These are phyloP conservation scores for Clausena lansium DNA, from an alignment of 345 rosid genomes.

Conservation along the genomic window DNA sequence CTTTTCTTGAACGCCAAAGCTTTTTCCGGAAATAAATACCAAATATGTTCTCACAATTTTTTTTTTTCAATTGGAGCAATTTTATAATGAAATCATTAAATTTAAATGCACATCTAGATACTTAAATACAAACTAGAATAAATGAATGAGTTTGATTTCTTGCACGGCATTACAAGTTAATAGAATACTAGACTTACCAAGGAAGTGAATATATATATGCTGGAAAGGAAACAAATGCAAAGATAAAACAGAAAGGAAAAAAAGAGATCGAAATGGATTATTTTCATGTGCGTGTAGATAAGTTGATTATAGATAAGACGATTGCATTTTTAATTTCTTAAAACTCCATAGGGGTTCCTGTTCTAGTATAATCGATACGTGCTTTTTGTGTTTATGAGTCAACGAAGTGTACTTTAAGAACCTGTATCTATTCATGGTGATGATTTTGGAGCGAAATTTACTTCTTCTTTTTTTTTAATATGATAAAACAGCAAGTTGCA, in stretches of 20 bases:
- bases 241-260: too few species aligned
- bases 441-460: neutral
- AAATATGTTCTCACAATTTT: neutral
- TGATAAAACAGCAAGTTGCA: neutral
- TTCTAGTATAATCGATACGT: too few species aligned
- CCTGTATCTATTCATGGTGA: neutral
- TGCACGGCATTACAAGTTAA: neutral
- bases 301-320: too few species aligned
- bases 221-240: neutral
- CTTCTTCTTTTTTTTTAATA: too few species aligned
- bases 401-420: neutral
- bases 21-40: neutral
- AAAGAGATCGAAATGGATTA: neutral
- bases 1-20: neutral
- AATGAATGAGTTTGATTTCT: neutral
- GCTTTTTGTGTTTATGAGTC: neutral
- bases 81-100: too few species aligned
- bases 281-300: neutral
- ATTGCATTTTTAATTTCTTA: too few species aligned
- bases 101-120: neutral
- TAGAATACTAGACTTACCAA: neutral
- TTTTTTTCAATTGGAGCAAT: neutral
- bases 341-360: too few species aligned
- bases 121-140: neutral
- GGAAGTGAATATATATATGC: neutral